Evolutionary conservation across 331 rosid genomes (phyloP).

Genomic region (Acacia concinna): DNA sequence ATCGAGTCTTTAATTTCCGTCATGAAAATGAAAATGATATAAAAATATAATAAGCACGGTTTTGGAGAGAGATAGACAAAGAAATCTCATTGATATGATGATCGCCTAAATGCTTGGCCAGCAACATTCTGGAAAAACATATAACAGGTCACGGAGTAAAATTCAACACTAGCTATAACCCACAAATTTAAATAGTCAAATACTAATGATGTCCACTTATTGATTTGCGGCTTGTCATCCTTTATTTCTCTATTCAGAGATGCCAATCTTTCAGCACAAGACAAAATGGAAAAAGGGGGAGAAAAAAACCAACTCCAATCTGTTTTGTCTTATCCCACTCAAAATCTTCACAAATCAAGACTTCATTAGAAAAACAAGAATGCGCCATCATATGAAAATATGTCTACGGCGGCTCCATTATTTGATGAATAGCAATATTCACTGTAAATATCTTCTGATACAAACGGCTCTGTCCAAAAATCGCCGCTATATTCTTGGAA

Average conservation of each 20-base stretch:
- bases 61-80: not conserved
- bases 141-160: not conserved
- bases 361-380: conserved; percentile 8
- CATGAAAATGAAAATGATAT: not conserved
- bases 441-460: conserved; percentile 28
- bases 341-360: not conserved
- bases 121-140: not conserved
- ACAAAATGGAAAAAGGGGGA: not conserved
- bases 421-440: conserved; percentile 1
- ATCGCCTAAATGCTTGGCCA: not conserved
- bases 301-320: not conserved
- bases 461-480: conserved; percentile 49
- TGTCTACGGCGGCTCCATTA: conserved; percentile 18
- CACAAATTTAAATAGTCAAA: not conserved
- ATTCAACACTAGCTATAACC: not conserved
- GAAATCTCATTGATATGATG: not conserved
- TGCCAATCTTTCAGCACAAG: not conserved
- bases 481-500: conserved; percentile 23
- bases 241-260: not conserved
- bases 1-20: not conserved
- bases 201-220: not conserved
- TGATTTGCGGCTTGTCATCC: not conserved
- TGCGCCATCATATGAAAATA: conserved; percentile 5
- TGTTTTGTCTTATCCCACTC: not conserved
- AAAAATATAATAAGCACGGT: not conserved